These are phyloP conservation scores for Eleusine coracana DNA, from an alignment of 176 grass and related monocot species.

Conservation along the genomic window DNA sequence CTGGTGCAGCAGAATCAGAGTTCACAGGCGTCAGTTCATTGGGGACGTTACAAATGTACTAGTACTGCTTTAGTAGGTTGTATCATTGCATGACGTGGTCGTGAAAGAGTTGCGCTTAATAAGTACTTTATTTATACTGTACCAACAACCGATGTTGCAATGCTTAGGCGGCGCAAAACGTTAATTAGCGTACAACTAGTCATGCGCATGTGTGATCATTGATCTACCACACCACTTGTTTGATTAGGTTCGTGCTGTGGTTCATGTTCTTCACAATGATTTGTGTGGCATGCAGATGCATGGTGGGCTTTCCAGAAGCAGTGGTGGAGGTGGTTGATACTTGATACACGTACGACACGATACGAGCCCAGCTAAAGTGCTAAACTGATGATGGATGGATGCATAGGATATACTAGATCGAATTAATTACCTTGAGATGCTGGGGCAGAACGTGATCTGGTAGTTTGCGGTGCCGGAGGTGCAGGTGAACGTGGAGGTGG, in stretches of 20 bases:
- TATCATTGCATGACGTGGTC: not conserved
- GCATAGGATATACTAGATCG: not conserved
- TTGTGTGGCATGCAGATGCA: not conserved
- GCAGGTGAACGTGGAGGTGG: slow-evolving; percentile 87
- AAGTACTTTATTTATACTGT: not conserved
- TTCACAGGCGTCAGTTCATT: not conserved
- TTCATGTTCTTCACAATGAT: slow-evolving; percentile 12
- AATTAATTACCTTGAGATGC: slow-evolving; percentile 51
- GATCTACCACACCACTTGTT: not conserved
- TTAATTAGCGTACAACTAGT: not conserved
- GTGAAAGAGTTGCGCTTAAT: not conserved
- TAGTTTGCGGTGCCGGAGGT: slow-evolving; percentile 51
- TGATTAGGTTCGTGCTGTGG: not conserved
- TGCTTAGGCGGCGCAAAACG: not conserved
- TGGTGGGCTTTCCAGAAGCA: not conserved
- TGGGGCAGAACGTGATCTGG: slow-evolving; percentile 74
- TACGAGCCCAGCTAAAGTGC: not conserved
- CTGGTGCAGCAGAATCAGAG: slow-evolving; percentile 37
- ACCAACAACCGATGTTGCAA: not conserved
- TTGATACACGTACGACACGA: too few relatives aligned
- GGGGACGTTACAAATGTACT: not conserved
- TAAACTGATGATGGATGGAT: too few relatives aligned
- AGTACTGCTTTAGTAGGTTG: not conserved
- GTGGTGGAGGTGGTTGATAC: not conserved
- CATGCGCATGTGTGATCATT: slow-evolving; percentile 8